Percentiles rank a stretch among this genome's conserved stretches.
These are phyloP conservation scores for Coniochaeta sp. DNA, from an alignment of 2,329 filamentous ascomycete genomes.

Conservation along the genomic window DNA sequence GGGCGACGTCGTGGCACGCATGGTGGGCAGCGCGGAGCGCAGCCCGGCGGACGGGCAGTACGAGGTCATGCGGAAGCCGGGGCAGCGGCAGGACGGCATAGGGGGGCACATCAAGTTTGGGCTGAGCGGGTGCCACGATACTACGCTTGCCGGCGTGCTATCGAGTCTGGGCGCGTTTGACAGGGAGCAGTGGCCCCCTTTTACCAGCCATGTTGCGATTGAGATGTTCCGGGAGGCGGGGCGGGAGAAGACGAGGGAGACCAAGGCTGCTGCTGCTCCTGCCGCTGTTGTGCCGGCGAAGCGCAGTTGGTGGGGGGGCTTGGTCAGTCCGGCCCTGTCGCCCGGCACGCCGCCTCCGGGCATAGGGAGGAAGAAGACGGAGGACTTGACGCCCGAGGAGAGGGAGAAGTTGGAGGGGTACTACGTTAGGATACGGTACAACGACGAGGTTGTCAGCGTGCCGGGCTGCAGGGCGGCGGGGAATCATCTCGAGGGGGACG, in stretches of 20 bases:
- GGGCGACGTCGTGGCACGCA: conserved; percentile 72
- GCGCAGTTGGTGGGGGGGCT: conserved; percentile 22
- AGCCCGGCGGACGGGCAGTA: conserved; percentile 45
- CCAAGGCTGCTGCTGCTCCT: too few relatives aligned
- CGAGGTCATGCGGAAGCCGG: conserved; percentile 32
- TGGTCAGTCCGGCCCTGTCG: conserved; percentile 18
- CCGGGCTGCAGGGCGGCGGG: conserved; percentile 71
- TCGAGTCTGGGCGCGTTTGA: conserved; percentile 73
- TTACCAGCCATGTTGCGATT: conserved; percentile 84
- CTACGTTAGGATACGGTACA: conserved; percentile 87
- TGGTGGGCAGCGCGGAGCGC: conserved; percentile 59
- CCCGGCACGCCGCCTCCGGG: conserved; percentile 27
- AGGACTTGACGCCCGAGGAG: conserved; percentile 48
- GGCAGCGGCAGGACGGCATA: conserved; percentile 17
- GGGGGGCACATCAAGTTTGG: conserved; percentile 56
- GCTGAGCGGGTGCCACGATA: conserved; percentile 86
- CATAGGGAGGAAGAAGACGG: conserved; percentile 54
- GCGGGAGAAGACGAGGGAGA: conserved; percentile 11
- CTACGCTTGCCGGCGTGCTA: conserved; percentile 75
- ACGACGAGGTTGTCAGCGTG: conserved; percentile 73
- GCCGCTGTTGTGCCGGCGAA: conserved; percentile 16
- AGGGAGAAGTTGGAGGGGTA: conserved; percentile 60
- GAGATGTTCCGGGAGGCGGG: conserved; percentile 66
- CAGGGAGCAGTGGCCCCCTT: conserved; percentile 75
- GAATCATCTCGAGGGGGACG: conserved; percentile 80